Conservation (phyloP, 2,329 filamentous ascomycete species). For the Annulohypoxylon truncatum region DNA sequence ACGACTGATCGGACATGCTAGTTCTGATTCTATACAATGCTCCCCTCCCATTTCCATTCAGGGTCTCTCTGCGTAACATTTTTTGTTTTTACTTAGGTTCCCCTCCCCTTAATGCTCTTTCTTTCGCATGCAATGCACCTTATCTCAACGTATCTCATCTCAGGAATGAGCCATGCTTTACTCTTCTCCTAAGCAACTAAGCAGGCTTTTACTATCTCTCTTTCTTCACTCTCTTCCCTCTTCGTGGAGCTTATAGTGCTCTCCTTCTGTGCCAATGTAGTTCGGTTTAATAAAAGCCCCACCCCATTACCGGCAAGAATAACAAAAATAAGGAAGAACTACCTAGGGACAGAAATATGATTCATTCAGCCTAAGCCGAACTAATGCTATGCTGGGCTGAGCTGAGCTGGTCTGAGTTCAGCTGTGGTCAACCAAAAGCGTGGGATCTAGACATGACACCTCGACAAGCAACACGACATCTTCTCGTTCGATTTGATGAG, state of each 20-base stretch:
- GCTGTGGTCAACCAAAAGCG: neutral
- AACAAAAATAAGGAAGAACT: neutral
- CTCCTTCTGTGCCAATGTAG: neutral
- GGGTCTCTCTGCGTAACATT: neutral
- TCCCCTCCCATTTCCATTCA: slow-evolving; percentile 3
- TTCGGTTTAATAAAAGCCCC: neutral
- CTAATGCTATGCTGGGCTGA: neutral
- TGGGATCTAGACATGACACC: neutral
- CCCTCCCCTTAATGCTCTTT: neutral
- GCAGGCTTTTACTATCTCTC: neutral
- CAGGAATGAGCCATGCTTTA: neutral
- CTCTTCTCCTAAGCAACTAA: neutral
- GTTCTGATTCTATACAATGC: slow-evolving; percentile 37
- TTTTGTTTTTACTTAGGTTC: neutral
- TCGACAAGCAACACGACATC: neutral
- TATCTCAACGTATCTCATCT: neutral
- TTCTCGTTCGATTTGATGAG: neutral
- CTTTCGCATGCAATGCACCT: neutral
- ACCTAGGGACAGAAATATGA: neutral
- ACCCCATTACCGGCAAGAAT: neutral
- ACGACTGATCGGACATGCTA: slow-evolving; percentile 20
- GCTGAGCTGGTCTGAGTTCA: neutral
- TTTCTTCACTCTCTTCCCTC: neutral
- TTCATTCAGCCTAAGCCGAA: neutral
- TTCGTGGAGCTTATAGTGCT: neutral